Evolutionary conservation across 371 early-diverging fungal genomes (phyloP).

Genomic region (Homolaphlyctis polyrhiza): DNA sequence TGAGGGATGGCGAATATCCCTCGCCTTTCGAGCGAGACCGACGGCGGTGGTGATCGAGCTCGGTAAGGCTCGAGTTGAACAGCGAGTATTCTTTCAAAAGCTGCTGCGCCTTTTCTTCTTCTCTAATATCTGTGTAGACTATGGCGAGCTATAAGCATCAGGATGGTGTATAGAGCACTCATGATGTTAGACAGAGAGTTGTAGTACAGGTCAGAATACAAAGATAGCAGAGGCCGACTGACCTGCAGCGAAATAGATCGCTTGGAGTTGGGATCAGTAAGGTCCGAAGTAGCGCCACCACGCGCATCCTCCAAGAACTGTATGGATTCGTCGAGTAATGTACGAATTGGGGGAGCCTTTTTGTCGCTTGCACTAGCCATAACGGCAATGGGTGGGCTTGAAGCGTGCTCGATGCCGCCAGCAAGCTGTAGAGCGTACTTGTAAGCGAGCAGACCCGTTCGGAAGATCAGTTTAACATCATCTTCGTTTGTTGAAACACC

Average conservation of each 20-base stretch:
- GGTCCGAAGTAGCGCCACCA: neutral
- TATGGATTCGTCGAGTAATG: neutral
- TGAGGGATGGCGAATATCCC: neutral
- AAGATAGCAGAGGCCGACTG: too few relatives aligned
- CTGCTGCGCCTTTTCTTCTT: neutral
- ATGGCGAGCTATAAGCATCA: conserved; percentile 1
- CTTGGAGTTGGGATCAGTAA: conserved; percentile 2
- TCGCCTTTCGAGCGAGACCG: neutral
- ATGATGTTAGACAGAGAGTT: too few relatives aligned
- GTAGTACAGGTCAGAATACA: too few relatives aligned
- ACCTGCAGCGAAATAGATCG: neutral
- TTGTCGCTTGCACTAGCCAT: neutral
- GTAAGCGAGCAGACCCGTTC: conserved; percentile 7
- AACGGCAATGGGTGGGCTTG: conserved; percentile 14
- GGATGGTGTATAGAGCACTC: too few relatives aligned
- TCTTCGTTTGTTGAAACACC: neutral
- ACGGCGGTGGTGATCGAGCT: neutral
- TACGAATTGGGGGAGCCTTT: neutral
- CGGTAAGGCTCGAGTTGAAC: neutral
- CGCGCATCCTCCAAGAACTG: neutral
- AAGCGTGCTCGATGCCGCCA: conserved; percentile 12
- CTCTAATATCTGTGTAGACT: neutral
- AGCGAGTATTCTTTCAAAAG: neutral
- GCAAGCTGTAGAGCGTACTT: conserved; percentile 10
- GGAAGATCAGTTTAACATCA: neutral